Conservation (phyloP, 2,329 filamentous ascomycete genomes). For the Trichothecium roseum region DNA sequence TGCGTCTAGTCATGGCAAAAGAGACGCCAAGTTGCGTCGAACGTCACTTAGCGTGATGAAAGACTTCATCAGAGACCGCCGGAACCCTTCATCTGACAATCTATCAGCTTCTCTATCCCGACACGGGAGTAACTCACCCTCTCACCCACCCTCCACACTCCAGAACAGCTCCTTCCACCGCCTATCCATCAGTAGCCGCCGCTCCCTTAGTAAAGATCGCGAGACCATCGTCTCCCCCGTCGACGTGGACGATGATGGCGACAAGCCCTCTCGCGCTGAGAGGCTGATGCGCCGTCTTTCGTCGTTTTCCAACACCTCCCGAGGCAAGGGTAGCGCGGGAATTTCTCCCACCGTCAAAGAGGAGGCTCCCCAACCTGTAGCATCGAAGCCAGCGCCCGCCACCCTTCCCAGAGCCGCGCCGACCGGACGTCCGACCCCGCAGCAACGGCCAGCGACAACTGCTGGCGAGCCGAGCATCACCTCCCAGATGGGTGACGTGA, state of each 20-base stretch:
- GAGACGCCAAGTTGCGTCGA: conserved; percentile 32
- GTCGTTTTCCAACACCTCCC: conserved; percentile 35
- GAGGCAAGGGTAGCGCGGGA: conserved; percentile 29
- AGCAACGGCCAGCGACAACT: conserved; percentile 1
- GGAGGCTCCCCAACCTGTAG: conserved; percentile 23
- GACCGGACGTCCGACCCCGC: not conserved
- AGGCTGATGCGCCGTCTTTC: conserved; percentile 51
- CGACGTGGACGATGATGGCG: conserved; percentile 34
- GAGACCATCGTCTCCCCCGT: conserved; percentile 27
- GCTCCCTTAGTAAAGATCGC: conserved; percentile 26
- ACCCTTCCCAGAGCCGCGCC: conserved; percentile 11
- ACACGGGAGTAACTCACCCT: conserved; percentile 22
- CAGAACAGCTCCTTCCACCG: conserved; percentile 40
- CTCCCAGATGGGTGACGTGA: conserved; percentile 76
- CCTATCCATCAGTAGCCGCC: conserved; percentile 37
- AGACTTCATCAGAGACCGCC: conserved; percentile 50
- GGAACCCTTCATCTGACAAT: conserved; percentile 36
- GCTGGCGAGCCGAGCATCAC: conserved; percentile 29
- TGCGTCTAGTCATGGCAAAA: conserved; percentile 17
- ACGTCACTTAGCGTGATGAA: conserved; percentile 51
- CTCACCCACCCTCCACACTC: conserved; percentile 36
- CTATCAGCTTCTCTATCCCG: conserved; percentile 20
- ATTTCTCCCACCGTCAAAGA: conserved; percentile 42
- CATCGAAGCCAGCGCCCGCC: conserved; percentile 19
- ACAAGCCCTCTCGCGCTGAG: conserved; percentile 40